Evolutionary conservation across 805 yeast species (phyloP).

Genomic region (Pichia cephalocereana): DNA sequence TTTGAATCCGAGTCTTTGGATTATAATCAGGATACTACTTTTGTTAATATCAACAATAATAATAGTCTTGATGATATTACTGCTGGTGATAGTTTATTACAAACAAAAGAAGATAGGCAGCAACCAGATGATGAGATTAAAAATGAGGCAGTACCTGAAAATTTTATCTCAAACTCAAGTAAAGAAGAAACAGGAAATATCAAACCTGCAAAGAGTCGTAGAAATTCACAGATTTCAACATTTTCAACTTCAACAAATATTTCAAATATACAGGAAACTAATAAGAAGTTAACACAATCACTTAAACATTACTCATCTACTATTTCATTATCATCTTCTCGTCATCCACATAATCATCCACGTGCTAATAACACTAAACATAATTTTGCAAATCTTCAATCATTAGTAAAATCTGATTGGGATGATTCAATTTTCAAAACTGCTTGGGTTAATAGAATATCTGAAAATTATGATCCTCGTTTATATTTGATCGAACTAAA

Average conservation of each 20-base stretch:
- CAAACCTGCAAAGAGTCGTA: neutral
- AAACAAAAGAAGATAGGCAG: no score
- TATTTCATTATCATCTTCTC: neutral
- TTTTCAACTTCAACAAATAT: neutral
- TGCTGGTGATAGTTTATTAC: neutral
- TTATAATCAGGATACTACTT: neutral
- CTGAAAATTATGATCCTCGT: slow-evolving; percentile 26
- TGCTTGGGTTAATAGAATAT: slow-evolving; percentile 53
- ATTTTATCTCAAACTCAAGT: no score
- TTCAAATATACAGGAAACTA: neutral
- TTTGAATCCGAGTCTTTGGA: neutral
- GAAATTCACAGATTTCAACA: neutral
- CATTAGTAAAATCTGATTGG: slow-evolving; percentile 25
- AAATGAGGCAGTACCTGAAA: no score
- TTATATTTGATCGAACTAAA: slow-evolving; percentile 57
- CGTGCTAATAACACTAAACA: neutral
- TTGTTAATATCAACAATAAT: neutral
- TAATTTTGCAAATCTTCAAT: neutral
- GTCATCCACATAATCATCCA: neutral
- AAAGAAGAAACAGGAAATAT: neutral
- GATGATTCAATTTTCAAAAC: slow-evolving; percentile 33
- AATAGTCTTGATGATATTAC: neutral
- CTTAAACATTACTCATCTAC: neutral
- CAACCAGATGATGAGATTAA: no score
- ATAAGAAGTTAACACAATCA: neutral